Evolutionary conservation across 805 yeast genomes (phyloP).

Genomic region (Myxozyma neglecta): DNA sequence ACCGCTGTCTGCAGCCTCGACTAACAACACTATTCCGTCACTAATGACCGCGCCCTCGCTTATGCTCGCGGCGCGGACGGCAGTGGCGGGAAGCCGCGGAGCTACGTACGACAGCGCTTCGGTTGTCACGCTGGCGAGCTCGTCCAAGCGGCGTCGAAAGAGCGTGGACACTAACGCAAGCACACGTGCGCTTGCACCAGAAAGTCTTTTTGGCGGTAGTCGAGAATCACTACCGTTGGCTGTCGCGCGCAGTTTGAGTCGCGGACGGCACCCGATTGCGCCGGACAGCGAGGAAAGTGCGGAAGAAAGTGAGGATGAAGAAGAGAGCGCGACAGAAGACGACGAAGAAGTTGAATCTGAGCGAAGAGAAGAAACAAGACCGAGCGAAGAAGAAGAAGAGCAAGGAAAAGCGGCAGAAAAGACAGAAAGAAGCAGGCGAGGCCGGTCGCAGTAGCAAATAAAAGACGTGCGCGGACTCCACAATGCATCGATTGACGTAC

Average conservation of each 20-base stretch:
- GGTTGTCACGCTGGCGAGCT: slow-evolving; percentile 27
- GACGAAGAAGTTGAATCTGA: neutral
- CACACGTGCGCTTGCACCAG: slow-evolving; percentile 32
- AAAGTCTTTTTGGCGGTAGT: slow-evolving; percentile 29
- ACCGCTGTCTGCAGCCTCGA: slow-evolving; percentile 20
- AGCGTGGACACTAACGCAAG: slow-evolving; percentile 31
- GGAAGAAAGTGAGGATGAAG: slow-evolving; percentile 2
- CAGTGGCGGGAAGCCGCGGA: neutral
- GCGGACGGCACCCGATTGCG: slow-evolving; percentile 12
- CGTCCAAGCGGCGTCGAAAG: slow-evolving; percentile 31
- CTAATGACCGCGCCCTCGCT: slow-evolving; percentile 23
- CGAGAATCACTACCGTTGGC: slow-evolving; percentile 30
- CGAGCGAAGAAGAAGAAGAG: neutral
- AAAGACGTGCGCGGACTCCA: neutral
- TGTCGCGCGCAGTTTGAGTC: slow-evolving; percentile 21
- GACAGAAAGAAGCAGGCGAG: neutral
- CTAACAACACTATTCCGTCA: slow-evolving; percentile 27
- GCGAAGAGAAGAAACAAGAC: neutral
- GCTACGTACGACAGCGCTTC: slow-evolving; percentile 28
- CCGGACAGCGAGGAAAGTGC: neutral
- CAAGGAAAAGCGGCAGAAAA: neutral
- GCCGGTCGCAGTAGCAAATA: neutral
- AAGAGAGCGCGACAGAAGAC: neutral
- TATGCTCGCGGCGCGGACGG: neutral
- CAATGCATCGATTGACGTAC: neutral